Evolutionary conservation across 2,329 filamentous ascomycete genomes (phyloP), one percentile per base, ranked within the genome.

Genomic region (Fusarium coffeatum): DNA sequence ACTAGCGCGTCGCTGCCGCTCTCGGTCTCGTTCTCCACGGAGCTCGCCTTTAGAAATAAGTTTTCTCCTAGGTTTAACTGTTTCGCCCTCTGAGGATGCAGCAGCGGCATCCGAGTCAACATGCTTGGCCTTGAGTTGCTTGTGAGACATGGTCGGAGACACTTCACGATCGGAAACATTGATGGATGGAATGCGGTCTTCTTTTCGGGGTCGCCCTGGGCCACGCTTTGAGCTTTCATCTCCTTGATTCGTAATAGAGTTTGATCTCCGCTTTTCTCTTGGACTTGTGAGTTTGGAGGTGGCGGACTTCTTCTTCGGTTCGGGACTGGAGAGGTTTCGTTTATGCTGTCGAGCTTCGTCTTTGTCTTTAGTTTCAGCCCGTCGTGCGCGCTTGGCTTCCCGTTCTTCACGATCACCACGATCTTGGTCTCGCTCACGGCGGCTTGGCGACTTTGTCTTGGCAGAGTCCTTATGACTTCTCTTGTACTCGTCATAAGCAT

Each of bases 401-500:
- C 76, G 71, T 11, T 80, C 74, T 41, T 87, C 85, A 30, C 77
- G 72, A 5, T 82, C 80, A 22, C 83, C 78, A 18, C 79, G 76
- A 22, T 81, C 45, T 41, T 57, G 54, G n/a, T 57, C 81, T 32
- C 82, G 80, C 47, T 83, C 79, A 27, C 82, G 80, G 43, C 81
- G 80, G 30, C 74, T 80, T 3, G 87, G 86, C 22, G 87, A 87
- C 61, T 85, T 87, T 6, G 78, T 80, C 69, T 86, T 89, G 20
- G 78, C 71, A 15, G 76, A 73, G 22, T 84, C 83, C 68, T 85
- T 87, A 51, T 85, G 83, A 3, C 78, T 78, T 57, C 86, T 87
- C 69, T 85, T 87, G 71, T 87, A 88, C 30, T 87, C 86, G 60
- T 94, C 90, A 70, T 90, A 94, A 6, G 92, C 88, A 41, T 90